These are phyloP conservation scores for Exobasidium rhododendri DNA, from an alignment of 1,284 basidiomycete genomes.

Conservation along the genomic window DNA sequence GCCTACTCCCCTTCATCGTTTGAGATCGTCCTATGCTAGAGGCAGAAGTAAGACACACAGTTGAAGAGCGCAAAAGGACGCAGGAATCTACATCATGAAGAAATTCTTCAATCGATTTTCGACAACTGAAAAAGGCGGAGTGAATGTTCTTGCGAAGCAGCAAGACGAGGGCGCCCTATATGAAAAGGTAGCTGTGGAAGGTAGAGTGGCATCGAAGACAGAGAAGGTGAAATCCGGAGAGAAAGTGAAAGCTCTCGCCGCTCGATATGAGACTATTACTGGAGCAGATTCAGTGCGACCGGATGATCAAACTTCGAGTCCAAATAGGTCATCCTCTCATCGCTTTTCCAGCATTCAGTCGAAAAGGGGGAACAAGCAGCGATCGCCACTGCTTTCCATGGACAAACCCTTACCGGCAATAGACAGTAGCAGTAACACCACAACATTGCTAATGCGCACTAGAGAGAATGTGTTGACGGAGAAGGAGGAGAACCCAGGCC, in stretches of 20 bases:
- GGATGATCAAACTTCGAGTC: background rate
- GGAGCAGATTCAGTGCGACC: constrained; percentile 9
- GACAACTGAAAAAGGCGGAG: constrained; percentile 11
- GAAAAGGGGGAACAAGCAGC: background rate
- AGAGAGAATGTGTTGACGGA: too few species aligned
- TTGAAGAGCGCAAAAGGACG: too few species aligned
- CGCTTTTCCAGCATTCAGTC: constrained; percentile 20
- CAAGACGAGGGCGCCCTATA: background rate
- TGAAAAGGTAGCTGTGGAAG: background rate
- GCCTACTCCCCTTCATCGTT: too few species aligned
- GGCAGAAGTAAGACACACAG: too few species aligned
- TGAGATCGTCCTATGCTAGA: too few species aligned
- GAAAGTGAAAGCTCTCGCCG: constrained; percentile 30
- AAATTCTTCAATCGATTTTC: constrained; percentile 43
- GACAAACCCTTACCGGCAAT: background rate
- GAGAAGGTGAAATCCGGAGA: constrained; percentile 8
- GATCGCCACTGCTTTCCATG: background rate
- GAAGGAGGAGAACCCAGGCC: too few species aligned
- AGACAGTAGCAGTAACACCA: background rate
- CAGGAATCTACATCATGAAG: constrained; percentile 30
- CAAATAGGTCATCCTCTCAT: background rate
- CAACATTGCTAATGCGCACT: too few species aligned
- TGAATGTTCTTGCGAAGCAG: background rate
- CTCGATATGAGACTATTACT: constrained; percentile 26
- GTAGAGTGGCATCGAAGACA: background rate